Conservation (phyloP, 805 yeast species). For the Sungouiozyma intestinalis region DNA sequence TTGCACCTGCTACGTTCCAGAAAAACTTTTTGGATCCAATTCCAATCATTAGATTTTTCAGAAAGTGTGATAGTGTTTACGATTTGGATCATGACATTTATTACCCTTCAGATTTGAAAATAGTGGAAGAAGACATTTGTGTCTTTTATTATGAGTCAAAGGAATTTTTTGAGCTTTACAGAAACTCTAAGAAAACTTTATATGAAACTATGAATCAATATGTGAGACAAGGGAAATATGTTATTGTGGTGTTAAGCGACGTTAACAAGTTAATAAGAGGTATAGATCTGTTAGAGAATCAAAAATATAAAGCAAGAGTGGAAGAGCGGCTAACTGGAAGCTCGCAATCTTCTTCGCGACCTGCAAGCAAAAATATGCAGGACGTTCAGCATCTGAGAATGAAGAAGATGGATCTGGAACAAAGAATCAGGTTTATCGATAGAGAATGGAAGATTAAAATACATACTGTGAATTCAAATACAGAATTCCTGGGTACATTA, state of each 20-base stretch:
- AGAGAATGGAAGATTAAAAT: conserved; percentile 38
- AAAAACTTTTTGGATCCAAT: conserved; percentile 15
- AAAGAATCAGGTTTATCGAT: conserved; percentile 36
- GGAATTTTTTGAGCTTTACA: conserved; percentile 32
- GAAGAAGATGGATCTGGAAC: conserved; percentile 29
- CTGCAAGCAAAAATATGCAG: conserved; percentile 8
- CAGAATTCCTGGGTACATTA: conserved; percentile 43
- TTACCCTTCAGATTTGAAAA: conserved; percentile 38
- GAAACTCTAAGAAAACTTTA: conserved; percentile 18
- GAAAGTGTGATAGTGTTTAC: conserved; percentile 41
- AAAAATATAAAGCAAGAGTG: conserved; percentile 33
- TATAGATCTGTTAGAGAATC: conserved; percentile 37
- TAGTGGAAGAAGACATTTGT: conserved; percentile 35
- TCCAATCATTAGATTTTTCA: conserved; percentile 43
- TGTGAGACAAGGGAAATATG: conserved; percentile 19
- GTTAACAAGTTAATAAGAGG: conserved; percentile 37
- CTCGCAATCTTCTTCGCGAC: not conserved
- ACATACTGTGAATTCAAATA: conserved; percentile 32
- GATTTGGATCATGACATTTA: conserved; percentile 40
- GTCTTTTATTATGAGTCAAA: conserved; percentile 39
- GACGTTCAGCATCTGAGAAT: conserved; percentile 10
- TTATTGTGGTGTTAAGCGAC: conserved; percentile 40
- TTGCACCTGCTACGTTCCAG: conserved; percentile 20
- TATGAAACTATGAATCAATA: conserved; percentile 18
- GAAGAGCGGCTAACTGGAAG: conserved; percentile 20